These are phyloP conservation scores for Aphanomyces cochlioides DNA, from an alignment of 352 stramenopile species.

Conservation along the genomic window DNA sequence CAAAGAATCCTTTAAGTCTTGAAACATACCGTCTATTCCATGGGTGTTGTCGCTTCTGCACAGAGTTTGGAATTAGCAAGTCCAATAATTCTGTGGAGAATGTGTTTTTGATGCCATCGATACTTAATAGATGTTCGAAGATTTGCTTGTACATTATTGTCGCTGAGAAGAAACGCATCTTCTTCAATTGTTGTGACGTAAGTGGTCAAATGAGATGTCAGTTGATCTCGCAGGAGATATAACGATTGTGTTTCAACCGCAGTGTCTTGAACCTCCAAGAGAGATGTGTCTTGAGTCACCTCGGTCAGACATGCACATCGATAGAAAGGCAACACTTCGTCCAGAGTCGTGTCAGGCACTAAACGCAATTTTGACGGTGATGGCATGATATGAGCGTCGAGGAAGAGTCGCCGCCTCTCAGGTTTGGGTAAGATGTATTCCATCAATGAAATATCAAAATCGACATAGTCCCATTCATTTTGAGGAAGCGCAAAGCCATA, in stretches of 20 bases:
- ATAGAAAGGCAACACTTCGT: constrained; percentile 25
- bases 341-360: background rate
- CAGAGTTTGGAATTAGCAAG: background rate
- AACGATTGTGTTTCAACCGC: background rate
- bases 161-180: constrained; percentile 2
- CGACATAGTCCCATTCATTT: constrained; percentile 87
- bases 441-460: constrained; percentile 38
- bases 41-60: background rate
- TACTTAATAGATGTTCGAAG: constrained; percentile 1
- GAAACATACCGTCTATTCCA: background rate
- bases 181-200: constrained; percentile 10
- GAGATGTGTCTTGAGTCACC: background rate
- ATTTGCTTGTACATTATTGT: background rate
- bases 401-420: constrained; percentile 18
- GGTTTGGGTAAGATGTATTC: constrained; percentile 39
- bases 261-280: background rate
- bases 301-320: constrained; percentile 3
- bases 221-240: background rate
- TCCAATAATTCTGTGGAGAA: background rate
- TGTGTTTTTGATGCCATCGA: constrained; percentile 2
- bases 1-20: background rate
- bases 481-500: constrained; percentile 88
- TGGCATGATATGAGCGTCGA: constrained; percentile 20
- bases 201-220: background rate
- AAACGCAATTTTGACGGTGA: constrained; percentile 14